phyloP scores from a whole-genome alignment of 805 yeast species.

The Kazachstania martiniae region DNA sequence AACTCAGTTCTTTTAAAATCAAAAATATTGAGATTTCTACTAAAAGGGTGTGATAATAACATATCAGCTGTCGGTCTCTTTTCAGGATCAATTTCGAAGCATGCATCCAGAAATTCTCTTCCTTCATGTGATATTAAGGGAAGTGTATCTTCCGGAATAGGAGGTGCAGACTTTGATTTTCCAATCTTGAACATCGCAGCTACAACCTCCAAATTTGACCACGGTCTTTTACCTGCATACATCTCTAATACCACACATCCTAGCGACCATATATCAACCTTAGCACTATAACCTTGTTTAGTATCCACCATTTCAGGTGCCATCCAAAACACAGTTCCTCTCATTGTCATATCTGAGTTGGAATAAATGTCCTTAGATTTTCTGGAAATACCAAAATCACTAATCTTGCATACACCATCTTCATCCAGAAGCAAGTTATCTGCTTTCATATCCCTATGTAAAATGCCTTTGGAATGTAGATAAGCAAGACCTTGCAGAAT shows the following conservation, averaged over 20 bases:
- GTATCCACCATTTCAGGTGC: constrained; percentile 97
- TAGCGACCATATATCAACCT: constrained; percentile 94
- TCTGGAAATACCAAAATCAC: constrained; percentile 94
- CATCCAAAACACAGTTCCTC: constrained; percentile 99
- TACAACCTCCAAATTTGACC: constrained; percentile 92
- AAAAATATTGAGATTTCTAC: constrained; percentile 33
- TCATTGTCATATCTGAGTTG: constrained; percentile 95
- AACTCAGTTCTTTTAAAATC: constrained; percentile 44
- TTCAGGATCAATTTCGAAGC: constrained; percentile 74
- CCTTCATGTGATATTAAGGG: constrained; percentile 56
- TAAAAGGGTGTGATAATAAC: constrained; percentile 45
- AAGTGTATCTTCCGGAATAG: constrained; percentile 82
- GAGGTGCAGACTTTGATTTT: constrained; percentile 81
- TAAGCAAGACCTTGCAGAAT: constrained; percentile 80
- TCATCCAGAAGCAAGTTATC: constrained; percentile 81
- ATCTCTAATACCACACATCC: constrained; percentile 96
- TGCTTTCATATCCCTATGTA: constrained; percentile 94
- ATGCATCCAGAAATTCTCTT: constrained; percentile 56
- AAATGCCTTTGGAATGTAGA: constrained; percentile 73
- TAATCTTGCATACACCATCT: constrained; percentile 90
- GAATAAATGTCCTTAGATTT: constrained; percentile 75
- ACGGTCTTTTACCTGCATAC: constrained; percentile 96
- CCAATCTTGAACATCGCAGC: constrained; percentile 91
- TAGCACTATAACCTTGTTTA: constrained; percentile 91
- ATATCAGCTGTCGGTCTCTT: constrained; percentile 76